Evolutionary conservation across 2,329 filamentous ascomycete genomes (phyloP).

Genomic region (Dactylonectria estremocensis): DNA sequence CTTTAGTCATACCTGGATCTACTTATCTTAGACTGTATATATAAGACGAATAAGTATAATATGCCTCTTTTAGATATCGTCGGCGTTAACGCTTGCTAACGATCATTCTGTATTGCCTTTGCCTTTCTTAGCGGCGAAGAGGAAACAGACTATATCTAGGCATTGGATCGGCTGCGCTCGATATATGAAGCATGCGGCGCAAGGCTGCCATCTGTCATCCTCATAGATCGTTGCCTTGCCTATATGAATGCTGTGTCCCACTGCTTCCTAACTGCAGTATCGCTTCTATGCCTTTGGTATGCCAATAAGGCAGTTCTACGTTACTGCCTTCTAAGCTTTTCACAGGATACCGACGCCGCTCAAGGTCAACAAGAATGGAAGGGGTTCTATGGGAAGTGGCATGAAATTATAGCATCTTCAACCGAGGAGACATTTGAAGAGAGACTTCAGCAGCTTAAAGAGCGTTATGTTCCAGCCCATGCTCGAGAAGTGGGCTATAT

Average conservation of each 20-base stretch:
- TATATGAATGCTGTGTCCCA: not conserved
- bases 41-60: conserved; percentile 45
- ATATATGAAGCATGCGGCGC: conserved; percentile 32
- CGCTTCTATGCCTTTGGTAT: conserved; percentile 27
- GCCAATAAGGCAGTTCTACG: not conserved
- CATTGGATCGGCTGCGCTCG: conserved; percentile 34
- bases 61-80: conserved; percentile 47
- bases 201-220: conserved; percentile 32
- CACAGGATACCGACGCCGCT: not conserved
- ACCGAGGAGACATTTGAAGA: no score
- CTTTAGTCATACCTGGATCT: conserved; percentile 39
- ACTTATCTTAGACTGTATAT: conserved; percentile 42
- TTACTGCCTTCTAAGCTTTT: not conserved
- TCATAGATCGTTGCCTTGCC: conserved; percentile 41
- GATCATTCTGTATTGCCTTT: conserved; percentile 45
- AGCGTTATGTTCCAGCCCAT: not conserved
- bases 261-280: conserved; percentile 5
- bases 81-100: conserved; percentile 38
- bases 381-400: conserved; percentile 39
- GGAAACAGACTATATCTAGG: conserved; percentile 41
- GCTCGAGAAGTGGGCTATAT: conserved; percentile 31
- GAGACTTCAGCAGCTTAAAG: no score
- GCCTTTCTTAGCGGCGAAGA: not conserved
- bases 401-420: conserved; percentile 35
- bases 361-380: conserved; percentile 26